Conservation (phyloP, 2,329 filamentous ascomycete genomes). For the Fusarium longipes region DNA sequence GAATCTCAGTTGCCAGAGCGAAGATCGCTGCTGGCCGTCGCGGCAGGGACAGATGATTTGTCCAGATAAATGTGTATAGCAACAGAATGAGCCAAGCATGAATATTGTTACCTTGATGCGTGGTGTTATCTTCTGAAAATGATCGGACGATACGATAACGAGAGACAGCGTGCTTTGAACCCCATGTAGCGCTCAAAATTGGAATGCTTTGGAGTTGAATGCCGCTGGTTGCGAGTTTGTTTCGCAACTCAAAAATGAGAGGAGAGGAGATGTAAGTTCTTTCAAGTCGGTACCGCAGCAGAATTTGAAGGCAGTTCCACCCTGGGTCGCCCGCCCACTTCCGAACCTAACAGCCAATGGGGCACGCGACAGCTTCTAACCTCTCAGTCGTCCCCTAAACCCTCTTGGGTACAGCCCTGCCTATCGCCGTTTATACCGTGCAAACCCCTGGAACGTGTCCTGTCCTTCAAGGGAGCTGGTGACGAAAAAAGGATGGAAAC, state of each 20-base stretch:
- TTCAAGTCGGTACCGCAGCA: conserved; percentile 6
- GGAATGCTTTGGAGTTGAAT: background rate
- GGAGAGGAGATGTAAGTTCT: conserved; percentile 23
- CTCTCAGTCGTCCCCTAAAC: conserved; percentile 17
- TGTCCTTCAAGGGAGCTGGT: conserved; percentile 31
- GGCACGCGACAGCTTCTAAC: conserved; percentile 9
- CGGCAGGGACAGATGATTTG: conserved; percentile 55
- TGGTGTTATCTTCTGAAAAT: background rate
- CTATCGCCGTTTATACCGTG: conserved; percentile 35
- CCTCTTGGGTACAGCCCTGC: conserved; percentile 34
- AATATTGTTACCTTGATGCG: background rate
- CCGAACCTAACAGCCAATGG: conserved; percentile 34
- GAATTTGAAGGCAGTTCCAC: conserved; percentile 40
- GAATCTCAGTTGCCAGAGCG: conserved; percentile 71
- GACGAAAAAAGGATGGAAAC: conserved; percentile 41
- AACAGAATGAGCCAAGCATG: conserved; percentile 20
- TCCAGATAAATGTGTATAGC: conserved; percentile 18
- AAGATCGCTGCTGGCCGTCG: conserved; percentile 62
- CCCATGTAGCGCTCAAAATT: background rate
- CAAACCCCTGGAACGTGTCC: conserved; percentile 37
- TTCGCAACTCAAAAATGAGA: conserved; percentile 9
- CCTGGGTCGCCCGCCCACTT: conserved; percentile 37
- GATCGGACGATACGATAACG: background rate
- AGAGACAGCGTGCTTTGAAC: too few relatives aligned
- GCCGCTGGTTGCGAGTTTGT: background rate